phyloP scores from a whole-genome alignment of 2,329 filamentous ascomycete genomes.

The Curvularia eragrostidis region DNA sequence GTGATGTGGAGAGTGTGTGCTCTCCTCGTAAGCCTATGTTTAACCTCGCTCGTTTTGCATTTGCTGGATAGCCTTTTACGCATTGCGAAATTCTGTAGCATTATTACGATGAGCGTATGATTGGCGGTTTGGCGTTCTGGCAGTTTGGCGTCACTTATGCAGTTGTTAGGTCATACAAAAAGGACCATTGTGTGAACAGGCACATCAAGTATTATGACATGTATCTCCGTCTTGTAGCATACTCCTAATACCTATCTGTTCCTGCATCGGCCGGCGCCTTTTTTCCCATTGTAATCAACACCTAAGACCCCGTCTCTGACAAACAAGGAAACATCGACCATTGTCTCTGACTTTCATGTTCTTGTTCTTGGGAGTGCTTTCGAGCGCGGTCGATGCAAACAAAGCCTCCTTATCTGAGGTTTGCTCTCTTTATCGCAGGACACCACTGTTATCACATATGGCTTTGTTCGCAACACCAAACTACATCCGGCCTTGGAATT shows the following conservation, averaged over 20 bases:
- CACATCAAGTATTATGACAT: conserved; percentile 8
- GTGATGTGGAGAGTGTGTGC: conserved; percentile 49
- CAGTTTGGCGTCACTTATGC: conserved; percentile 2
- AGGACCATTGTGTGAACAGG: background rate
- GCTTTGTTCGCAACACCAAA: conserved; percentile 12
- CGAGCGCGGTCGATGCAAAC: background rate
- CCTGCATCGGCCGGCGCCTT: background rate
- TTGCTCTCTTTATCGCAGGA: background rate
- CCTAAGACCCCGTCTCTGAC: background rate
- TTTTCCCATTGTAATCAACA: background rate
- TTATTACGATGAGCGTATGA: conserved; percentile 13
- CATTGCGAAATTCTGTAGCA: conserved; percentile 10
- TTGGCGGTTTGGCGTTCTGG: conserved; percentile 14
- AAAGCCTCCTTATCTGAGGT: conserved; percentile 7
- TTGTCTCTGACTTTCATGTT: background rate
- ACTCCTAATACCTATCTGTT: conserved; percentile 22
- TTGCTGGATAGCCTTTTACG: conserved; percentile 29
- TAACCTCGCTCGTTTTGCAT: conserved; percentile 51
- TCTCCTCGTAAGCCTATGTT: conserved; percentile 46
- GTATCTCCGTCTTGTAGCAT: conserved; percentile 21
- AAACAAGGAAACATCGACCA: background rate
- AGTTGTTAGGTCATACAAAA: background rate
- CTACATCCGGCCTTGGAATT: conserved; percentile 6
- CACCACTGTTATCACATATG: conserved; percentile 2
- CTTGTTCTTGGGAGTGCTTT: background rate